Base-by-base conservation (phyloP, 2,329 filamentous ascomycete species). In the Graphilbum sp. region DNA sequence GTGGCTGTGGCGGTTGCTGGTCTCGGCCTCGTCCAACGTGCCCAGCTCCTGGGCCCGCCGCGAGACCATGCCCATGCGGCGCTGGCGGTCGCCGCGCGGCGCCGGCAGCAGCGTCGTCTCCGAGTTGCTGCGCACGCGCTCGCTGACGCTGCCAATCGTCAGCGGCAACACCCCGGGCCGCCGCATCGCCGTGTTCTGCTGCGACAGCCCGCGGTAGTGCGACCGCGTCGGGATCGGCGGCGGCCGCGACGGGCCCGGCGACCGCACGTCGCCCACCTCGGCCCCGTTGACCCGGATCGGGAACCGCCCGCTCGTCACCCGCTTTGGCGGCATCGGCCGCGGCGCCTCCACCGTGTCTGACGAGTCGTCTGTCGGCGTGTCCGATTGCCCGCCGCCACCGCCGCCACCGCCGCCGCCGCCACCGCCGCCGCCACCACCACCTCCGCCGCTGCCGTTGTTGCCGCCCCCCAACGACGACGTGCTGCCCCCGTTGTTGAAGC, bases 311-410 rank as follows among this genome's bases (percentile, higher is more conserved):
- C 74, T 78, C 36, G 71, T 64, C 29, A 68, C 70, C 41, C 75
- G 68, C 52, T 72, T 76, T 43, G 73, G 56, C 0, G 56, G 58
- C 4, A 68, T 71, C 2, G 69, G 71, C 24, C 83, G 79, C 9
- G 84, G 86, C 0, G 82, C 87, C 53, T 93, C 86, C 16, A 75
- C 72, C 31, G 72, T 77, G 50, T 94, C 86, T 46, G 78, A 82
- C 11, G 60, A 68, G 46, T 76, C 72, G 43, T 79, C 73, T 9
- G 64, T 66, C 2, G 65, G 66, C 21, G 66, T 67, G 41, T 76
- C 72, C 5, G 45, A 45, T 5, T 35, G 10, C 60, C 30, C 41
- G 12, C 38, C 37, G 2, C 35, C 25, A n/a, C 15, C 27, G 25
- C 8, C 17, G 10, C 32, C 27, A 16, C 2, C 23, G 1, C 15